Conservation (phyloP, 1,284 basidiomycete genomes). For the Mycena sp. region DNA sequence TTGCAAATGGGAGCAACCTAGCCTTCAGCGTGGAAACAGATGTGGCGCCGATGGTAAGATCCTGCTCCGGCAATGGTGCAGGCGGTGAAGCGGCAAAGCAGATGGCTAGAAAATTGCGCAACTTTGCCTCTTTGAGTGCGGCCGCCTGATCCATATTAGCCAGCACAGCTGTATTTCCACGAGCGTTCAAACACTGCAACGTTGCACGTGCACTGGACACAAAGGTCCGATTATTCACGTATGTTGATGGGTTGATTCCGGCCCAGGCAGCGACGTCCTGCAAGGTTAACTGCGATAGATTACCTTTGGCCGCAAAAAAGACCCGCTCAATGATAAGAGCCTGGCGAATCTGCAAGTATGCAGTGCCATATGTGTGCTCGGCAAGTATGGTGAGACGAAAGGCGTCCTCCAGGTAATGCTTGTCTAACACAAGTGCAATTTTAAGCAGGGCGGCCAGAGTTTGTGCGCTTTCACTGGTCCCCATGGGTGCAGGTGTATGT, state of each 20-base stretch:
- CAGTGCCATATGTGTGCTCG: neutral
- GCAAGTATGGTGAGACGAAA: neutral
- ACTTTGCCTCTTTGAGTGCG: no score
- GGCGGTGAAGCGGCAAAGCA: no score
- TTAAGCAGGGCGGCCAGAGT: neutral
- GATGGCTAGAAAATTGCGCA: no score
- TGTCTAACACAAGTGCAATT: neutral
- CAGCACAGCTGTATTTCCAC: no score
- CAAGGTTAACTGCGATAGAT: neutral
- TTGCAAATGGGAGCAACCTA: no score
- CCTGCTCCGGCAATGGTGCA: no score
- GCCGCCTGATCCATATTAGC: no score
- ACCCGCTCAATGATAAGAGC: neutral
- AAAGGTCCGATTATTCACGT: slow-evolving; percentile 1
- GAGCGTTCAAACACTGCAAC: no score
- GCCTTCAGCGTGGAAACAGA: no score
- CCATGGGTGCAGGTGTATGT: neutral
- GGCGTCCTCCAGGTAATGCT: neutral
- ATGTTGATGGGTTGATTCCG: neutral
- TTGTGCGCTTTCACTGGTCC: neutral
- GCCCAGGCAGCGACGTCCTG: neutral
- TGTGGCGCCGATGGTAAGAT: no score
- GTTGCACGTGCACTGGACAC: neutral
- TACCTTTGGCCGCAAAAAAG: neutral
- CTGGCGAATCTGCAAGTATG: slow-evolving; percentile 4